A percentile compares a stretch with the other conserved stretches of the same genome.
These are phyloP conservation scores for Xylariomycetidae sp. DNA, from an alignment of 2,329 filamentous ascomycete species.

Conservation along the genomic window DNA sequence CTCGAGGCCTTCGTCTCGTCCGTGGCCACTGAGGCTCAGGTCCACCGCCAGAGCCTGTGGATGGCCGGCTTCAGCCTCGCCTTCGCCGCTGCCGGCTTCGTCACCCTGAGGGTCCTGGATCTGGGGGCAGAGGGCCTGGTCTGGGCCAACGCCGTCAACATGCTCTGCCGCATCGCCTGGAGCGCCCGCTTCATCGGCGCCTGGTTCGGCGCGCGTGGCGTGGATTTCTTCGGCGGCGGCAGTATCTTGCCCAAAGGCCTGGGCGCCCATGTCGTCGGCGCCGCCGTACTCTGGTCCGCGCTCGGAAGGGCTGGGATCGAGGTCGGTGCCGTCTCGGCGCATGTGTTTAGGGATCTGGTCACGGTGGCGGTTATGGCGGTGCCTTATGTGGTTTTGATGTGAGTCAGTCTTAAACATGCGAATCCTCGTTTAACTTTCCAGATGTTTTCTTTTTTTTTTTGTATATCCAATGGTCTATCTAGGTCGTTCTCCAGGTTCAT, in stretches of 20 bases:
- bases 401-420: too few relatives aligned
- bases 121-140: constrained; percentile 79
- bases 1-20: constrained; percentile 90
- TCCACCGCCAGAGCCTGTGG: constrained; percentile 73
- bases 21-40: constrained; percentile 69
- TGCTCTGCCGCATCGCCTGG: constrained; percentile 80
- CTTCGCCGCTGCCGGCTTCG: constrained; percentile 70
- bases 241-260: constrained; percentile 40
- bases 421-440: constrained; percentile 5
- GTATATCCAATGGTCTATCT: too few relatives aligned
- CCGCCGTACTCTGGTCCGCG: constrained; percentile 36
- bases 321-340: constrained; percentile 25
- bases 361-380: constrained; percentile 46
- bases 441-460: constrained; percentile 3
- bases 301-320: constrained; percentile 19
- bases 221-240: constrained; percentile 33
- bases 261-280: constrained; percentile 39
- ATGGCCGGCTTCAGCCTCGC: constrained; percentile 77
- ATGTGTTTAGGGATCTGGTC: constrained; percentile 36
- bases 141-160: constrained; percentile 83
- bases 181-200: constrained; percentile 65
- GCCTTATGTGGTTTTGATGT: constrained; percentile 55
- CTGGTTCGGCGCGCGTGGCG: constrained; percentile 52
- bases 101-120: constrained; percentile 65
- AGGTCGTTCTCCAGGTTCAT: too few relatives aligned